These are phyloP conservation scores for Leucocoprinus sp. DNA, from an alignment of 768 basidiomycete genomes.

Conservation along the genomic window DNA sequence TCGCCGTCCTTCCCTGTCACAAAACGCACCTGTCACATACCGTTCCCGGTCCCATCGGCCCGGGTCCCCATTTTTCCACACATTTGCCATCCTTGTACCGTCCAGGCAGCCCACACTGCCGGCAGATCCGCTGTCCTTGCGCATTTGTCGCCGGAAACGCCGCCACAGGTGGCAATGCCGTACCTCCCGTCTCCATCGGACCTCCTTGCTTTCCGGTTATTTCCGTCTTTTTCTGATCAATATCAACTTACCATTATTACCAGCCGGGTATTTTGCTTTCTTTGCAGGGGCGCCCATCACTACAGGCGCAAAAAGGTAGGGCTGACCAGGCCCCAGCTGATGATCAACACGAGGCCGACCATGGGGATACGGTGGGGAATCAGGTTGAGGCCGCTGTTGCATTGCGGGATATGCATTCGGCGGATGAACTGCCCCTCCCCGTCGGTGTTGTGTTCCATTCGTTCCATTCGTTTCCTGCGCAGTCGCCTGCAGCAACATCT, in stretches of 20 bases:
- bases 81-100: slow-evolving; percentile 83
- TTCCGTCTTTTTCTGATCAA: slow-evolving; percentile 5
- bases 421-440: background rate
- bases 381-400: slow-evolving; percentile 12
- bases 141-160: slow-evolving; percentile 43
- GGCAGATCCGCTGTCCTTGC: slow-evolving; percentile 66
- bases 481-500: slow-evolving; percentile 35
- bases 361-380: slow-evolving; percentile 9
- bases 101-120: slow-evolving; percentile 66
- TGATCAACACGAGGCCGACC: slow-evolving; percentile 13
- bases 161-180: slow-evolving; percentile 18
- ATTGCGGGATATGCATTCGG: slow-evolving; percentile 4
- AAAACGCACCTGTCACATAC: slow-evolving; percentile 68
- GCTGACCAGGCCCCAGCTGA: slow-evolving; percentile 18
- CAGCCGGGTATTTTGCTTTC: slow-evolving; percentile 50
- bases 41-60: slow-evolving; percentile 75
- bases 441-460: background rate
- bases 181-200: slow-evolving; percentile 15
- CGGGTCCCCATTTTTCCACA: no score
- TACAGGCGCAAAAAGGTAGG: slow-evolving; percentile 62
- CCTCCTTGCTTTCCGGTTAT: slow-evolving; percentile 3
- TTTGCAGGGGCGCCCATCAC: slow-evolving; percentile 68
- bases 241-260: slow-evolving; percentile 12
- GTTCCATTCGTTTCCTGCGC: slow-evolving; percentile 20
- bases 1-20: background rate